These are phyloP conservation scores for Xylariaceae sp. DNA, from an alignment of 2,329 filamentous ascomycete genomes.

Conservation along the genomic window DNA sequence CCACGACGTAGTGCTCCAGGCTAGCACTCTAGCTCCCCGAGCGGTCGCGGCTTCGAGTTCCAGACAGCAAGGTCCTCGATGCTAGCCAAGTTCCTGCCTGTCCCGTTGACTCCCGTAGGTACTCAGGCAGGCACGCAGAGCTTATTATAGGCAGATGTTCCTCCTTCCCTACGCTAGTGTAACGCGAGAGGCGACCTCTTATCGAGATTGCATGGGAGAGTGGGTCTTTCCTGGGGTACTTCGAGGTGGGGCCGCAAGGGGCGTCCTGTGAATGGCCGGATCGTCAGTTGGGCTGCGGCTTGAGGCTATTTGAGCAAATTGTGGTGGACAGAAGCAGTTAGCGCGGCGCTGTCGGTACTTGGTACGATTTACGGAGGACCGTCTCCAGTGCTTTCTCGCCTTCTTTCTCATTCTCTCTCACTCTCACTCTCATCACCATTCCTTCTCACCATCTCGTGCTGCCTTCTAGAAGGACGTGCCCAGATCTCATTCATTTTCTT, in stretches of 20 bases:
- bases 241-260: not conserved
- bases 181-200: not conserved
- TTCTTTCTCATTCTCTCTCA: not conserved
- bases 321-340: constrained; percentile 12
- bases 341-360: too few relatives aligned
- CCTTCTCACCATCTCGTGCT: not conserved
- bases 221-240: not conserved
- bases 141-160: not conserved
- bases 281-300: constrained; percentile 8
- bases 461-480: not conserved
- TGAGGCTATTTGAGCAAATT: constrained; percentile 50
- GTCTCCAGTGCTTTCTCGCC: not conserved
- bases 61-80: not conserved
- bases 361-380: too few relatives aligned
- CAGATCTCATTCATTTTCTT: not conserved
- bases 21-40: not conserved
- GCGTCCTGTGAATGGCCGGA: constrained; percentile 17
- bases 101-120: too few relatives aligned
- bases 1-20: too few relatives aligned
- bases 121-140: not conserved
- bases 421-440: not conserved
- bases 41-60: not conserved
- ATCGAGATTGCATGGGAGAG: not conserved
- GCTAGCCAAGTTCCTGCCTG: not conserved
- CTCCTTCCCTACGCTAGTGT: not conserved